Percentiles rank a stretch among this genome's conserved stretches.
These are phyloP conservation scores for Coprinopsis sp. DNA, from an alignment of 768 basidiomycete genomes.

Conservation along the genomic window DNA sequence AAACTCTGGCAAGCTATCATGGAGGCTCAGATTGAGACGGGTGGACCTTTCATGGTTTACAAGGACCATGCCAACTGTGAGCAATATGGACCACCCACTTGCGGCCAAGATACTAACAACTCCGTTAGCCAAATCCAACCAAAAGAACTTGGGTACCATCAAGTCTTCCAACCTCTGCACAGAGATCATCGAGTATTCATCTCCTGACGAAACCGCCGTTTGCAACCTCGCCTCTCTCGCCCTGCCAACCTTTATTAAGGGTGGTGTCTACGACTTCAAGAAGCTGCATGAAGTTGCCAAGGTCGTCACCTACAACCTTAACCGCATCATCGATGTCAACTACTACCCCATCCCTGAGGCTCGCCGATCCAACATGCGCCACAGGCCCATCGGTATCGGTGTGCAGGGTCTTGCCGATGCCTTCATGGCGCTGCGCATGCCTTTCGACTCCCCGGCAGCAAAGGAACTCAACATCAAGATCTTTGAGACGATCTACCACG, in stretches of 20 bases:
- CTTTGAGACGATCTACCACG: conserved; percentile 99
- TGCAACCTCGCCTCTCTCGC: conserved; percentile 98
- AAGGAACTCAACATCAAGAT: conserved; percentile 89
- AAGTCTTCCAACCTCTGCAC: conserved; percentile 99
- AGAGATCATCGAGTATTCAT: conserved; percentile 97
- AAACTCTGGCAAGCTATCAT: conserved; percentile 98
- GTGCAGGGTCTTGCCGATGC: conserved; percentile 97
- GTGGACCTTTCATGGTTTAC: conserved; percentile 98
- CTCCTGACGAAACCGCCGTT: conserved; percentile 95
- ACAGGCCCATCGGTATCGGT: conserved; percentile 95
- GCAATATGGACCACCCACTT: conserved; percentile 19
- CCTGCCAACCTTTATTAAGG: conserved; percentile 83
- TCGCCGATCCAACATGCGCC: conserved; percentile 89
- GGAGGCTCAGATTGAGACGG: conserved; percentile 97
- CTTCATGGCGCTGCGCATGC: conserved; percentile 95
- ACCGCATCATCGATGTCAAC: conserved; percentile 91
- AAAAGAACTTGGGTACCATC: conserved; percentile 97
- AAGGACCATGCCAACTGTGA: conserved; percentile 92
- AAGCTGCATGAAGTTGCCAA: conserved; percentile 92
- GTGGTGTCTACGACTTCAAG: conserved; percentile 87
- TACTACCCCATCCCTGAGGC: conserved; percentile 95
- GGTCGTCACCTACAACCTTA: conserved; percentile 89
- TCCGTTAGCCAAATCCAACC: conserved; percentile 88
- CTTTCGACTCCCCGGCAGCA: conserved; percentile 88
- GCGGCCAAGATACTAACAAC: neutral